These are phyloP conservation scores for Giardia muris DNA, from an alignment of 208 protist genomes.

Conservation along the genomic window DNA sequence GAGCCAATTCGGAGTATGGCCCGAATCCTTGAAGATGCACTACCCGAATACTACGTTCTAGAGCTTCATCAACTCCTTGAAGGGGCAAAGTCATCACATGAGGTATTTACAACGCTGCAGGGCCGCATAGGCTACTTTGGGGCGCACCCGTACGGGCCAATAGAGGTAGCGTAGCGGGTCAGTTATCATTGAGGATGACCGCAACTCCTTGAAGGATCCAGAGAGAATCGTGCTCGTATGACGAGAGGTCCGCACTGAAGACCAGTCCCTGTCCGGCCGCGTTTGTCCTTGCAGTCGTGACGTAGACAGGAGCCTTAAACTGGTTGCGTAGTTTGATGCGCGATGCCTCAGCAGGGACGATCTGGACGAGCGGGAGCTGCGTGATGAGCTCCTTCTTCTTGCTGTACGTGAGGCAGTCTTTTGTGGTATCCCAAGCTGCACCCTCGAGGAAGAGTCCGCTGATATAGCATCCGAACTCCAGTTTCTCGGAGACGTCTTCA, in stretches of 20 bases:
- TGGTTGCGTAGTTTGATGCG: constrained; percentile 74
- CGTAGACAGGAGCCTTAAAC: constrained; percentile 89
- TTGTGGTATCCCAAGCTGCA: constrained; percentile 72
- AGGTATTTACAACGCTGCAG: background rate
- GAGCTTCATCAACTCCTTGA: background rate
- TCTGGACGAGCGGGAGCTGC: constrained; percentile 83
- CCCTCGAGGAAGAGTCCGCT: constrained; percentile 83
- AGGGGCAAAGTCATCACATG: background rate
- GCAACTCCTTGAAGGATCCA: constrained; percentile 85
- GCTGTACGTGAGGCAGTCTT: constrained; percentile 60
- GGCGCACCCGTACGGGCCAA: no score
- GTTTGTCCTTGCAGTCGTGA: constrained; percentile 76
- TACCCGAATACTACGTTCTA: background rate
- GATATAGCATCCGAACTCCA: constrained; percentile 78
- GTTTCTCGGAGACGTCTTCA: constrained; percentile 57
- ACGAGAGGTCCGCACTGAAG: constrained; percentile 79
- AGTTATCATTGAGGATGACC: constrained; percentile 44
- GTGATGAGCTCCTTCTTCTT: constrained; percentile 76
- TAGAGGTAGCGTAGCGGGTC: no score
- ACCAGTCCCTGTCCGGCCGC: constrained; percentile 87
- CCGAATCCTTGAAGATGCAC: background rate
- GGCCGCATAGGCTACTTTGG: no score
- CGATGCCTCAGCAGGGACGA: constrained; percentile 73
- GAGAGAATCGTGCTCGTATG: constrained; percentile 64
- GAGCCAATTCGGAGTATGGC: background rate